These are phyloP conservation scores for Myriosclerotinia curreyana DNA, from an alignment of 2,329 filamentous ascomycete species.

Conservation along the genomic window DNA sequence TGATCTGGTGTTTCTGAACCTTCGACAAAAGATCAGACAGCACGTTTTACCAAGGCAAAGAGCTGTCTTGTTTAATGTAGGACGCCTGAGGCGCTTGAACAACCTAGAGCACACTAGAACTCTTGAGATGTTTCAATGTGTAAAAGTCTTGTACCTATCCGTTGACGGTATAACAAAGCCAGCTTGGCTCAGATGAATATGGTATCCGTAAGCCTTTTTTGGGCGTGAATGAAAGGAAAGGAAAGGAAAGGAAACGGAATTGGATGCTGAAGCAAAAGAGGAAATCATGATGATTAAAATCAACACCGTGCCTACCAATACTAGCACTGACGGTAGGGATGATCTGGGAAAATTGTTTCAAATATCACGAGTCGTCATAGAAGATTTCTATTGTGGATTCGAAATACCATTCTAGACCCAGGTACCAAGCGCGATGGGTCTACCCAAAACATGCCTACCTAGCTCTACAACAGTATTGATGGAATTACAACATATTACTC, in stretches of 20 bases:
- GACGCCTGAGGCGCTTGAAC: conserved; percentile 2
- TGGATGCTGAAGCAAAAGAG: not conserved
- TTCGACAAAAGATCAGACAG: conserved; percentile 11
- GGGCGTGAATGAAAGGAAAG: not conserved
- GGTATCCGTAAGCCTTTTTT: not conserved
- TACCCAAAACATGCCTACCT: not conserved
- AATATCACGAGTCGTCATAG: conserved; percentile 5
- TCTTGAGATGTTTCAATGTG: conserved; percentile 14
- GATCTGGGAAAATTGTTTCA: not conserved
- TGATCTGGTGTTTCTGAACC: conserved; percentile 8
- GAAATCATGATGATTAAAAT: not conserved
- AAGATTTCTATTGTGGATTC: not conserved
- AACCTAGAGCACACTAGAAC: conserved; percentile 6
- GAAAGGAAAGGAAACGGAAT: not conserved
- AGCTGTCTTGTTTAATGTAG: conserved; percentile 16
- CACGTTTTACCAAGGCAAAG: not conserved
- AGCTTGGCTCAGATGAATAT: not conserved
- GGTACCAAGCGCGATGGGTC: conserved; percentile 2
- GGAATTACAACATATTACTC: not conserved
- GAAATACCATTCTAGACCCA: conserved; percentile 3
- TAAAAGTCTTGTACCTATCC: not conserved
- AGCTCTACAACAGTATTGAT: not conserved
- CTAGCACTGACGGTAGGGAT: not conserved
- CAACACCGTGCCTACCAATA: not conserved
- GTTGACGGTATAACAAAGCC: not conserved